Evolutionary conservation across 202 grass and related monocot genomes (phyloP).

Genomic region (Panicum hallii): DNA sequence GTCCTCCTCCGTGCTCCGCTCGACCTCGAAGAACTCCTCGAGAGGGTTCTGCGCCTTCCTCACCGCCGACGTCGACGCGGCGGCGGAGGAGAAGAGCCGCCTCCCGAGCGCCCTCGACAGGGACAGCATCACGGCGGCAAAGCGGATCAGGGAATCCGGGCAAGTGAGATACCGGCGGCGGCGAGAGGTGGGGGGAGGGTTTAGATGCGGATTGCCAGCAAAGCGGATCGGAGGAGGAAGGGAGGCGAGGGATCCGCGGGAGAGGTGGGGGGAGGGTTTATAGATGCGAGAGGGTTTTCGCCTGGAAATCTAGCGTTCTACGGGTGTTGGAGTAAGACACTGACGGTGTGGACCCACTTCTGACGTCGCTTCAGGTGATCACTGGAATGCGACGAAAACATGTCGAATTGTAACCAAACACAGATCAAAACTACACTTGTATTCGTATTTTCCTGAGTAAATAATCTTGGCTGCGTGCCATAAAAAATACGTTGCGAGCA

Average conservation of each 20-base stretch:
- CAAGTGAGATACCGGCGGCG: too few relatives aligned
- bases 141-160: background rate
- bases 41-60: constrained; percentile 77
- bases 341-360: background rate
- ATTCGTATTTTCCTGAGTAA: background rate
- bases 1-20: constrained; percentile 70
- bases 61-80: constrained; percentile 39
- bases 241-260: constrained; percentile 23
- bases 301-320: background rate
- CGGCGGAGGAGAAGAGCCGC: constrained; percentile 56
- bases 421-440: background rate
- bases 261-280: constrained; percentile 40
- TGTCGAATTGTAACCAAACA: background rate
- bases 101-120: constrained; percentile 66
- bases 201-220: too few relatives aligned
- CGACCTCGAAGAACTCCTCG: constrained; percentile 88
- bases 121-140: constrained; percentile 56
- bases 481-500: background rate
- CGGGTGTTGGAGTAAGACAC: background rate
- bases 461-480: background rate
- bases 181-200: too few relatives aligned
- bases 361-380: background rate
- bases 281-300: constrained; percentile 43
- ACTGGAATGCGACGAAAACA: background rate
- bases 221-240: too few relatives aligned